Base-by-base conservation (phyloP, 2,329 filamentous ascomycete genomes). In the Trichophyton rubrum region DNA sequence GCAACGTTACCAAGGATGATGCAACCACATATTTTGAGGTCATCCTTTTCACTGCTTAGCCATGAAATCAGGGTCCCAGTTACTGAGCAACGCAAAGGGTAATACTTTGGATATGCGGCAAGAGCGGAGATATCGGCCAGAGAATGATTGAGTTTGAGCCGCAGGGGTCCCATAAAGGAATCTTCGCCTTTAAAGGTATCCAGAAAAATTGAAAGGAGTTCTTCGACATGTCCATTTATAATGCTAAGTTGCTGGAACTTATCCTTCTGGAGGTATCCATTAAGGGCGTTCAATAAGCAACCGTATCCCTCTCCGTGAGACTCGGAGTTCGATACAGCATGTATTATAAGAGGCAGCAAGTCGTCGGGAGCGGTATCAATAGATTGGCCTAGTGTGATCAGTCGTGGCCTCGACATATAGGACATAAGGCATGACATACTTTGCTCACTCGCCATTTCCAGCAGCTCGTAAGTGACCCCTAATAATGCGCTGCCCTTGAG, bases 1-100 rank as follows among this genome's bases (percentile, higher is more conserved):
- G 76, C 76, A 40, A 78, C 61, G 61, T 79, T 79, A 6, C 78
- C 78, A 13, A 79, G 70, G 63, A 79, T 74, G 47, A 79, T 67
- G 62, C 76, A 78, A 17, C 76, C 72, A 59, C 76, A 77, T 55
- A 77, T 72, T 45, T 76, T 71, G 30, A 79, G 69, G 55, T 78
- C 74, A n/a, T 75, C 72, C 55, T 77, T 70, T 1, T 65, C 60
- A 22, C 68, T 67, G 11, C 64, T 62, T 15, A 78, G 68, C 76
- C 76, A 79, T 6, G 69, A 67, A 53, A 71, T 69, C 33, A 79
- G 62, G 0, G 65, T 72, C 17, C 70, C 64, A 3, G 72, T 67
- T n/a, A 77, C 64, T 8, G 67, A 35, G 13, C 72, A 74, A 5
- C 68, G 68, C 45, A 77, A 67, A 2, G 75, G 73, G 41, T 77